Percentiles rank a stretch among this genome's conserved stretches.
phyloP scores from a whole-genome alignment of 225 moss, liverwort and hornwort genomes.

The Sphagnum tenellum region DNA sequence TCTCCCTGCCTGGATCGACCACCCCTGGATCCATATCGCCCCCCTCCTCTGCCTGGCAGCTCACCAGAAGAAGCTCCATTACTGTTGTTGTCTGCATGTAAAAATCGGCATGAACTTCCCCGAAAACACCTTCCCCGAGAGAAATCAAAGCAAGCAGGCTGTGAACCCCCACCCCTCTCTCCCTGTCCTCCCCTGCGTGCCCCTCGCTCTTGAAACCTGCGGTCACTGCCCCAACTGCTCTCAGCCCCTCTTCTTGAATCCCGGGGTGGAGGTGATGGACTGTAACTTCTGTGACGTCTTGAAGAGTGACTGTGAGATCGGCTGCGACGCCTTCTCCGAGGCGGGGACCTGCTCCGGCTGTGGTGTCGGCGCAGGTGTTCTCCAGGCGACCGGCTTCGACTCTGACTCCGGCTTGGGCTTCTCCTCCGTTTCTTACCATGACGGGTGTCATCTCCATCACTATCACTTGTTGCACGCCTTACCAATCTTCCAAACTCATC shows the following conservation, averaged over 20 bases:
- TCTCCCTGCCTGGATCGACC: constrained; percentile 31
- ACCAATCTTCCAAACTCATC: constrained; percentile 81
- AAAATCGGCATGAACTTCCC: constrained; percentile 53
- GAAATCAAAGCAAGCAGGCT: constrained; percentile 52
- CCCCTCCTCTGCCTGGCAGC: constrained; percentile 13
- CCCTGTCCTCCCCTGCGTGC: constrained; percentile 42
- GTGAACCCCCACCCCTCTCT: constrained; percentile 24
- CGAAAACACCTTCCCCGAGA: constrained; percentile 54
- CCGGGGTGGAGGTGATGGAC: constrained; percentile 45
- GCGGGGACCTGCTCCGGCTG: constrained; percentile 48
- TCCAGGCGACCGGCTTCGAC: constrained; percentile 48
- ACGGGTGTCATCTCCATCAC: constrained; percentile 47
- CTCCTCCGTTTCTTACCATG: constrained; percentile 35
- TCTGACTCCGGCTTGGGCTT: constrained; percentile 50
- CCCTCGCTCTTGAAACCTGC: constrained; percentile 37
- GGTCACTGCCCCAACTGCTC: constrained; percentile 55
- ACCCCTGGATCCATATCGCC: constrained; percentile 23
- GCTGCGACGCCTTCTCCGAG: constrained; percentile 56
- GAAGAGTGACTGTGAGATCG: constrained; percentile 63
- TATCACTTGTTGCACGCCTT: constrained; percentile 62
- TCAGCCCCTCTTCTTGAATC: constrained; percentile 44
- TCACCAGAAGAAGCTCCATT: constrained; percentile 27
- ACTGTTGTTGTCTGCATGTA: constrained; percentile 41
- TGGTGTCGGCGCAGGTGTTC: constrained; percentile 36
- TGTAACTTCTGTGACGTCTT: constrained; percentile 58